Evolutionary conservation across 768 basidiomycete species (phyloP).

Genomic region (Suillus subluteus): DNA sequence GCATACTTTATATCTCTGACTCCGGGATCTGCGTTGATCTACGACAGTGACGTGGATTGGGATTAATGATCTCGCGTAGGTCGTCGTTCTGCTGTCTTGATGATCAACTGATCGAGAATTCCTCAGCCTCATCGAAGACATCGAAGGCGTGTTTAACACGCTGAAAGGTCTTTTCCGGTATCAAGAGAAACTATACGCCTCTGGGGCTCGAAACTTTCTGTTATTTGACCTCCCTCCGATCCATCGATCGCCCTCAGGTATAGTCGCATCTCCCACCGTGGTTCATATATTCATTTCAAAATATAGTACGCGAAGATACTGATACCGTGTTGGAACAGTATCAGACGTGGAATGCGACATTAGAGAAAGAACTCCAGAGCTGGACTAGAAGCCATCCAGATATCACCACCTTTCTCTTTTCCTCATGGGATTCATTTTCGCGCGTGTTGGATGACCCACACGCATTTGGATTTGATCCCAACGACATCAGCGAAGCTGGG

Average conservation of each 20-base stretch:
- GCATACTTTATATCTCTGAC: not conserved
- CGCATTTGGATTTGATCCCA: slow-evolving; percentile 8
- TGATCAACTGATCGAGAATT: not conserved
- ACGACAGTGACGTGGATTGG: slow-evolving; percentile 64
- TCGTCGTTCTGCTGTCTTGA: not conserved
- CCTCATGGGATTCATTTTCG: slow-evolving; percentile 49
- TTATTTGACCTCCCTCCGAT: slow-evolving; percentile 66
- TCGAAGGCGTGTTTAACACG: slow-evolving; percentile 21
- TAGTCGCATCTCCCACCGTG: slow-evolving; percentile 21
- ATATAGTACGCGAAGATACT: not conserved
- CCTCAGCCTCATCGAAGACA: not conserved
- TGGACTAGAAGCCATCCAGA: slow-evolving; percentile 49
- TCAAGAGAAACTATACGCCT: slow-evolving; percentile 51
- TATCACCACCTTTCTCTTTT: slow-evolving; percentile 51
- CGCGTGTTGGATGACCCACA: slow-evolving; percentile 50
- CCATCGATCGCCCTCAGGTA: slow-evolving; percentile 42
- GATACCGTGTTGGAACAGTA: not conserved
- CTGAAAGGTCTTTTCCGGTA: slow-evolving; percentile 44
- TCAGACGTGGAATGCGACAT: slow-evolving; percentile 49
- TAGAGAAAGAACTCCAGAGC: slow-evolving; percentile 33
- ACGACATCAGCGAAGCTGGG: slow-evolving; percentile 31
- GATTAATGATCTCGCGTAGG: slow-evolving; percentile 67
- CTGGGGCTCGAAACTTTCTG: slow-evolving; percentile 57
- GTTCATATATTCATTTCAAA: not conserved
- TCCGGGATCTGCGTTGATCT: not conserved